Conservation (phyloP, 352 stramenopile species). For the Globisporangium solare region DNA sequence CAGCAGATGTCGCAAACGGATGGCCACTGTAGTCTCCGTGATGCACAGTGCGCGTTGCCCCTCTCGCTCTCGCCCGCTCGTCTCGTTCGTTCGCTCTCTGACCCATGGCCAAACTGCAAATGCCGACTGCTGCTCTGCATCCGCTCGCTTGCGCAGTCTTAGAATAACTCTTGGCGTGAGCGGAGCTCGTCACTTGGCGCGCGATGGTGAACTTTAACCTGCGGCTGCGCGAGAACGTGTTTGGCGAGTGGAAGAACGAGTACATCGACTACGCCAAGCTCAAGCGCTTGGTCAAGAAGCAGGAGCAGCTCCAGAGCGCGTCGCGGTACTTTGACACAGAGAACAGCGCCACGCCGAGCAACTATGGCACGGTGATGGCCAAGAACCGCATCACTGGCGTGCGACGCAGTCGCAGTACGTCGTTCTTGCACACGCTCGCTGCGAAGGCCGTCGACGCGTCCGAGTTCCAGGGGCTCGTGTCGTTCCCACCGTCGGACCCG, state of each 20-base stretch:
- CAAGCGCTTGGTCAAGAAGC: constrained; percentile 77
- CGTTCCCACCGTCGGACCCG: constrained; percentile 18
- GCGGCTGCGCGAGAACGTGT: constrained; percentile 78
- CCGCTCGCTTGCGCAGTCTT: too few relatives aligned
- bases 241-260: constrained; percentile 82
- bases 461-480: constrained; percentile 30
- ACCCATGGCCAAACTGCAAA: neutral
- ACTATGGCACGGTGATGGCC: constrained; percentile 15
- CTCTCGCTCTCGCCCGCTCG: neutral
- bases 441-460: constrained; percentile 14
- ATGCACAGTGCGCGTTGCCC: neutral
- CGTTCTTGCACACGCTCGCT: constrained; percentile 3
- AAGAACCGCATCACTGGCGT: constrained; percentile 22
- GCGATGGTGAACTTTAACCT: constrained; percentile 76
- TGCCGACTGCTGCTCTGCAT: neutral
- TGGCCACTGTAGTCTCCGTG: neutral
- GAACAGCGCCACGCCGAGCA: constrained; percentile 13
- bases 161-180: too few relatives aligned
- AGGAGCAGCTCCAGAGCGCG: constrained; percentile 38
- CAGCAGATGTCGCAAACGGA: neutral
- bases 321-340: constrained; percentile 12
- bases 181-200: too few relatives aligned
- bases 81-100: neutral
- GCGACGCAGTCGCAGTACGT: constrained; percentile 3
- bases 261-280: constrained; percentile 89